phyloP scores from a whole-genome alignment of 2,329 filamentous ascomycete genomes.

The Aspergillus sclerotialis region DNA sequence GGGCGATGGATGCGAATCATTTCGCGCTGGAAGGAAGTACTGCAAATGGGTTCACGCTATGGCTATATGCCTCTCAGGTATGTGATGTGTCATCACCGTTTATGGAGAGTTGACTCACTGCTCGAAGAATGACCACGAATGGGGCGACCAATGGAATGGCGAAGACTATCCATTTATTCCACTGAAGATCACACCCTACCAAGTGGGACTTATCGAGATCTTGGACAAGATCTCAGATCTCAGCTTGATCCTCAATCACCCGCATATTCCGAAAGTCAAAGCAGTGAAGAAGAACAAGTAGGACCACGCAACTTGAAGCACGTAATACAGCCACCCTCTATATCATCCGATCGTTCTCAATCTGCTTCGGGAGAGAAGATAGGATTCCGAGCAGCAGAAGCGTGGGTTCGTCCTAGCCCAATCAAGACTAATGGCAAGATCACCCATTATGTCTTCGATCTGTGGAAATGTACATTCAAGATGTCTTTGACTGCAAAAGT shows the following conservation, averaged over 20 bases:
- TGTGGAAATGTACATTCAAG: slow-evolving; percentile 69
- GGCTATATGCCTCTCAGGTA: slow-evolving; percentile 74
- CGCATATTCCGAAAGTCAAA: slow-evolving; percentile 47
- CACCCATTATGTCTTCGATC: slow-evolving; percentile 68
- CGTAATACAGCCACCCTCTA: slow-evolving; percentile 51
- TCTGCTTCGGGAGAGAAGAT: slow-evolving; percentile 50
- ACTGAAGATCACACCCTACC: slow-evolving; percentile 64
- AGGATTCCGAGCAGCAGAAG: slow-evolving; percentile 87
- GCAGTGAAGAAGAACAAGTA: slow-evolving; percentile 46
- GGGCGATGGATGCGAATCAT: slow-evolving; percentile 93
- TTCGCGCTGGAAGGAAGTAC: slow-evolving; percentile 80
- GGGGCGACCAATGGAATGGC: slow-evolving; percentile 95
- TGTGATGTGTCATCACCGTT: too few species aligned
- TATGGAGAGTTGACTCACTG: too few species aligned
- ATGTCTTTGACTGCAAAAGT: slow-evolving; percentile 60
- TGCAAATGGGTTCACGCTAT: slow-evolving; percentile 80
- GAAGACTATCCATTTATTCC: slow-evolving; percentile 86
- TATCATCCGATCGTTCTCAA: slow-evolving; percentile 52
- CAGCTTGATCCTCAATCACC: slow-evolving; percentile 40
- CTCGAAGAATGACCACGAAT: slow-evolving; percentile 73
- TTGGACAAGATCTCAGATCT: slow-evolving; percentile 32
- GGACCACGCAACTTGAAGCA: slow-evolving; percentile 70
- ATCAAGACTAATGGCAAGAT: slow-evolving; percentile 68
- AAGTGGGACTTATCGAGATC: slow-evolving; percentile 17
- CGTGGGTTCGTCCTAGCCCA: slow-evolving; percentile 80